phyloP scores from a whole-genome alignment of 2,329 filamentous ascomycete genomes.

The Stachybotrys chartarum region DNA sequence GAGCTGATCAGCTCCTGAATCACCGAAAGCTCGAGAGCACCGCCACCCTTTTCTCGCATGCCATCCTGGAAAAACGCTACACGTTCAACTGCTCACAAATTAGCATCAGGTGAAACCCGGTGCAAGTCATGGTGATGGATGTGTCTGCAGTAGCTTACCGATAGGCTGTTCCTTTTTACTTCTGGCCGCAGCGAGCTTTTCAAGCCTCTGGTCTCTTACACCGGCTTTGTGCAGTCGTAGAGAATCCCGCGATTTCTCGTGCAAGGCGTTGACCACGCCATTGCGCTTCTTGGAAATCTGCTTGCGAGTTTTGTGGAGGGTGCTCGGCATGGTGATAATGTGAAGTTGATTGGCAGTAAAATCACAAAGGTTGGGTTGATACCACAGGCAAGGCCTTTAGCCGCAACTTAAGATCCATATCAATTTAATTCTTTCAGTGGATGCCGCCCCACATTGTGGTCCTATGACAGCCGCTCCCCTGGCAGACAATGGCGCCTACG shows the following conservation, averaged over 20 bases:
- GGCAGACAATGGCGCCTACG: no score
- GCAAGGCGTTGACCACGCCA: conserved; percentile 64
- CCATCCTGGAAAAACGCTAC: conserved; percentile 62
- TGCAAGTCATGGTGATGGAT: neutral
- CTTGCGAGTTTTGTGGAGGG: conserved; percentile 78
- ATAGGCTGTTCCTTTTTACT: conserved; percentile 69
- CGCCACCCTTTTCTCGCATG: conserved; percentile 39
- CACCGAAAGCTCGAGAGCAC: conserved; percentile 44
- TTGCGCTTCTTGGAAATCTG: conserved; percentile 83
- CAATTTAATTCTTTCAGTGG: no score
- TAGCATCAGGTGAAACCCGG: conserved; percentile 4
- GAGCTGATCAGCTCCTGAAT: conserved; percentile 55
- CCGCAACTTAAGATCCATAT: no score
- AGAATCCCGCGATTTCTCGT: conserved; percentile 84
- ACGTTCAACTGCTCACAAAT: conserved; percentile 20
- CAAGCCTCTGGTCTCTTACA: conserved; percentile 75
- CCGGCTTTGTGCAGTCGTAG: conserved; percentile 72
- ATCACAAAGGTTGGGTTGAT: no score
- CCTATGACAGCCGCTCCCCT: no score
- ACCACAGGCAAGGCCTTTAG: no score
- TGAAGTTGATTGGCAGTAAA: no score
- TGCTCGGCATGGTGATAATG: conserved; percentile 58
- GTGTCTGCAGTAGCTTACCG: conserved; percentile 38
- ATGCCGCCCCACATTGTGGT: no score
- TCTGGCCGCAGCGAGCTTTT: conserved; percentile 61